Base-by-base conservation (phyloP, 139 green algal genomes). In the Closterium sp. region DNA sequence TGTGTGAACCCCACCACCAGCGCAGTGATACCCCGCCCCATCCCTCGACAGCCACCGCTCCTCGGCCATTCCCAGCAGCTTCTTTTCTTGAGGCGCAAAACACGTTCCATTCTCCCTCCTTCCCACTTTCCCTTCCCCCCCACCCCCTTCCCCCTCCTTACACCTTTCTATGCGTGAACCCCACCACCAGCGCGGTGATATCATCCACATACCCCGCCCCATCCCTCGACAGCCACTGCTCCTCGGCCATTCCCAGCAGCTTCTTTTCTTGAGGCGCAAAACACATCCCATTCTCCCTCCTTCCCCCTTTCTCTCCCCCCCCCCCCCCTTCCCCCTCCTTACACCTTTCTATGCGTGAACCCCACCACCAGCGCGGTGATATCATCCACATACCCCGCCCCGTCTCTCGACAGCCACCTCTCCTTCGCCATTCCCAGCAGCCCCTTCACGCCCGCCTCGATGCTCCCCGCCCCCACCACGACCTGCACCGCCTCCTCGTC, bases 401-500 rank as follows among this genome's bases (percentile, higher is more conserved):
- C 35, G 33, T 94, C 91, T 23, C 28, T 87, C 36, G 4, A 21
- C 5, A 64, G 91, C 91, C 91, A 94, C 16, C 84, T 25, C 30
- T 34, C 84, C 19, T 55, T 38, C 2, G 91, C 88, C 33, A 31
- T 85, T 5, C 6, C 33, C 91, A 94, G 85, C 23, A 94, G 84
- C 23, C 34, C 64, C 34, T 94, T 93, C 32, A 33, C 43, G n/a
- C 84, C 91, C 7, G 34, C 84, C 38, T 94, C 35, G 19, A 35
- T 64, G 89, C 33, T 88, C 23, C 33, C 10, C 32, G 30, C 28
- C n/a, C 4, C n/a, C 31, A 32, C 35, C 16, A 94, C 91, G 31
- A 91, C 89, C 31, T 30, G 32, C 3, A 94, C 89, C 35, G 95
- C 96, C n/a, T 99, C 97, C 28, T 96, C 92, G 33, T 96, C 96